phyloP scores from a whole-genome alignment of 2,329 filamentous ascomycete genomes.

The Arthrobotrys iridis region DNA sequence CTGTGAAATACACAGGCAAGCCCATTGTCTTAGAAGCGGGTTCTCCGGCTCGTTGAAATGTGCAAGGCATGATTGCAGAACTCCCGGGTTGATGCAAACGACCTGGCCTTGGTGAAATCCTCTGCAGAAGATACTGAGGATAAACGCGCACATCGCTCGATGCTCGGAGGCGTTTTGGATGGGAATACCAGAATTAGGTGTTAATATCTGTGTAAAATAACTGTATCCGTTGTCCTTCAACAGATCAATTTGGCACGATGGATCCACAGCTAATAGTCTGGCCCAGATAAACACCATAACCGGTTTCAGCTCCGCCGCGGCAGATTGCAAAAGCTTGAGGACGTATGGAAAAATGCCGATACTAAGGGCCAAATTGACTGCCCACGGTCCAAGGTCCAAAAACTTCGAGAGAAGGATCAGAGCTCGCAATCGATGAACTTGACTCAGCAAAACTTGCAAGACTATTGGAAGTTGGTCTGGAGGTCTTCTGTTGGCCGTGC shows the following conservation, averaged over 20 bases:
- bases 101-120: conserved; percentile 90
- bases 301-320: conserved; percentile 91
- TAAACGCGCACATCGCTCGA: conserved; percentile 98
- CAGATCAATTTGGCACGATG: conserved; percentile 90
- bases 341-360: conserved; percentile 99
- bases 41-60: conserved; percentile 89
- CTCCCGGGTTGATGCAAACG: conserved; percentile 87
- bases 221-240: conserved; percentile 97
- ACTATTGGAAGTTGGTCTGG: conserved; percentile 97
- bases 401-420: conserved; percentile 93
- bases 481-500: conserved; percentile 82
- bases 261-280: conserved; percentile 90
- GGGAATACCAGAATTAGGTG: conserved; percentile 81
- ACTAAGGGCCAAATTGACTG: conserved; percentile 94
- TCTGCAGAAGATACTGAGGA: conserved; percentile 96
- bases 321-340: conserved; percentile 94
- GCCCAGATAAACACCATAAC: conserved; percentile 99
- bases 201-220: conserved; percentile 94
- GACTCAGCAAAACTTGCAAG: conserved; percentile 91
- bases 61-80: conserved; percentile 85
- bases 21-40: conserved; percentile 90
- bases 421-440: conserved; percentile 90
- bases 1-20: conserved; percentile 92
- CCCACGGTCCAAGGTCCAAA: conserved; percentile 94
- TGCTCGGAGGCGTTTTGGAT: conserved; percentile 91